phyloP scores from a whole-genome alignment of 139 green algal species.

The Medakamo hakoo region DNA sequence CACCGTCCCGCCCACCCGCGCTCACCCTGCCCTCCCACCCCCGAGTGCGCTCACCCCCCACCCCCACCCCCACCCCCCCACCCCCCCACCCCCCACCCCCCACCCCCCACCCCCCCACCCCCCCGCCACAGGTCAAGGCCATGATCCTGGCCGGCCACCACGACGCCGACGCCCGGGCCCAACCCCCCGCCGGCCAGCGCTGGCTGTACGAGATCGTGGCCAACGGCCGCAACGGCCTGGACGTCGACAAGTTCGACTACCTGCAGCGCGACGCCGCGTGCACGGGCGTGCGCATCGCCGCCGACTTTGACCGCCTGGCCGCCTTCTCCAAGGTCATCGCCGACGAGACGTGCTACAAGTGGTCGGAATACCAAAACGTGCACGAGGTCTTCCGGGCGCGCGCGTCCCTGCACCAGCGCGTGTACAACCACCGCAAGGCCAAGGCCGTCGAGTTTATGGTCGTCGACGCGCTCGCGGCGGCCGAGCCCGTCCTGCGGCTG shows the following conservation, averaged over 20 bases:
- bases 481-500: conserved; percentile 37
- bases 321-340: conserved; percentile 50
- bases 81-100: too few species aligned
- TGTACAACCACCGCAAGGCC: conserved; percentile 71
- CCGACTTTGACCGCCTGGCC: conserved; percentile 39
- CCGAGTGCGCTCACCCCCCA: too few species aligned
- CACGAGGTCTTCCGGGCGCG: conserved; percentile 54
- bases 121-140: too few species aligned
- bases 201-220: conserved; percentile 67
- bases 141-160: conserved; percentile 22
- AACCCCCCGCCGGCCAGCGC: conserved; percentile 10
- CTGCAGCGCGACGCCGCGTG: conserved; percentile 36
- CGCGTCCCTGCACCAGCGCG: conserved; percentile 43
- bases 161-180: neutral
- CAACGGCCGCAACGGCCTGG: conserved; percentile 57
- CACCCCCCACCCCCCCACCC: too few species aligned
- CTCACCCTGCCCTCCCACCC: too few species aligned
- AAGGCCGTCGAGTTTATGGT: conserved; percentile 73
- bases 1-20: too few species aligned
- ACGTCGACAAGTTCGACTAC: conserved; percentile 79
- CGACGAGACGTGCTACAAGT: conserved; percentile 67
- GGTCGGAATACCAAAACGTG: conserved; percentile 54
- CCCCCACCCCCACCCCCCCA: too few species aligned
- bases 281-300: conserved; percentile 35
- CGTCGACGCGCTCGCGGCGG: conserved; percentile 55